Conservation (phyloP, 345 rosid genomes). For the Gossypium rotundifolium region DNA sequence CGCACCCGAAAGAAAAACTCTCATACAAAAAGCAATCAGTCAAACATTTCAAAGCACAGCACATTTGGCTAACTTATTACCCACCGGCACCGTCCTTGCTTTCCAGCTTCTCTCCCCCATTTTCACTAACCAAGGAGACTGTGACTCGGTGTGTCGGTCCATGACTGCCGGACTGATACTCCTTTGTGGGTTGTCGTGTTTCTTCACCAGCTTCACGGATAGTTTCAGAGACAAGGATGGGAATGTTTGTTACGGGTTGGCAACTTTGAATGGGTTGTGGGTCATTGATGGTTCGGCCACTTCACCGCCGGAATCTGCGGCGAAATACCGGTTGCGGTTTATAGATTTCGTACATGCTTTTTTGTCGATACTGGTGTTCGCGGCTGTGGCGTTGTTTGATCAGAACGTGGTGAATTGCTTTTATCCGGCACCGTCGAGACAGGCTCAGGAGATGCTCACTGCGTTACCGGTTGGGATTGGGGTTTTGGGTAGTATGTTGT, state of each 20-base stretch:
- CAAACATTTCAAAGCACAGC: slow-evolving; percentile 90
- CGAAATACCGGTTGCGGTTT: slow-evolving; percentile 43
- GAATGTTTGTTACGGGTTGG: slow-evolving; percentile 62
- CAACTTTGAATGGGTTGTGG: slow-evolving; percentile 68
- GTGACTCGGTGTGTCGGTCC: slow-evolving; percentile 48
- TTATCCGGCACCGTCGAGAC: slow-evolving; percentile 64
- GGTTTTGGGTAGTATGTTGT: slow-evolving; percentile 66
- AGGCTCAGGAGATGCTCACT: slow-evolving; percentile 62
- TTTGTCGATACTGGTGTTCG: slow-evolving; percentile 72
- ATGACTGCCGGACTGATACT: slow-evolving; percentile 53
- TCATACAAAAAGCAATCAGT: slow-evolving; percentile 66
- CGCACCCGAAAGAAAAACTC: slow-evolving; percentile 33
- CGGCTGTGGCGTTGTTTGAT: slow-evolving; percentile 70
- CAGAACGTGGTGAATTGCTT: slow-evolving; percentile 65
- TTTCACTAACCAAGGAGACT: slow-evolving; percentile 67
- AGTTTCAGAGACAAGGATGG: slow-evolving; percentile 74
- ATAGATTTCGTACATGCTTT: slow-evolving; percentile 77
- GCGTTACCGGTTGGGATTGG: slow-evolving; percentile 83
- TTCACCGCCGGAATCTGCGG: slow-evolving; percentile 48
- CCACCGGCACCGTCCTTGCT: slow-evolving; percentile 89
- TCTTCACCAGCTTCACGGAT: slow-evolving; percentile 71
- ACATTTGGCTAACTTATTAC: slow-evolving; percentile 79
- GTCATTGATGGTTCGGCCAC: slow-evolving; percentile 68
- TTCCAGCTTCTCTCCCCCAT: slow-evolving; percentile 82
- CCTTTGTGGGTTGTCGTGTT: slow-evolving; percentile 67